A percentile compares a stretch with the other conserved stretches of the same genome.
phyloP scores from a whole-genome alignment of 2,329 filamentous ascomycete species.

The Thielaviopsis musarum region DNA sequence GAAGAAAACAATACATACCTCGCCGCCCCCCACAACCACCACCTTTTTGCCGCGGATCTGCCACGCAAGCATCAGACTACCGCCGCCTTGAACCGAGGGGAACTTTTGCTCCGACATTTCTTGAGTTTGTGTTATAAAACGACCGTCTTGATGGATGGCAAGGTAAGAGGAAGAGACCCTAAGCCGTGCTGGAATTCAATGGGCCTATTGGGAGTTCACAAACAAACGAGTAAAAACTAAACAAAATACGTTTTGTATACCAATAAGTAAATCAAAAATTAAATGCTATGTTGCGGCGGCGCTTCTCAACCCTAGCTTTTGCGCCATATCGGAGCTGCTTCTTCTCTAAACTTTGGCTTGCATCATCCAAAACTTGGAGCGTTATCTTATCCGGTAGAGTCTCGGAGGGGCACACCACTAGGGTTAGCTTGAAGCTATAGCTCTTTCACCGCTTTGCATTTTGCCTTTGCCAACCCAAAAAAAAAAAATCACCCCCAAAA shows the following conservation, averaged over 20 bases:
- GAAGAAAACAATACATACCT: conserved; percentile 36
- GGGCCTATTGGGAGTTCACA: not conserved
- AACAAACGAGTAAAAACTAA: not conserved
- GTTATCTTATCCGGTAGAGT: conserved; percentile 6
- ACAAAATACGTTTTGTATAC: not conserved
- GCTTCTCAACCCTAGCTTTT: not conserved
- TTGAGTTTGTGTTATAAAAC: not conserved
- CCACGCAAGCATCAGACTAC: conserved; percentile 90
- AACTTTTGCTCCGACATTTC: conserved; percentile 28
- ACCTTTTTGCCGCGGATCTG: conserved; percentile 80
- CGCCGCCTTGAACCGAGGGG: conserved; percentile 72
- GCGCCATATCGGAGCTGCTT: not conserved
- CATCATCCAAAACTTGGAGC: not conserved
- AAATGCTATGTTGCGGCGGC: not conserved
- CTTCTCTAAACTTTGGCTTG: not conserved
- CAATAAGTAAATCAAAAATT: not conserved
- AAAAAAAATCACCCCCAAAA: too few relatives aligned
- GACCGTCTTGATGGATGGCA: too few relatives aligned
- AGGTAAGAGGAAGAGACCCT: not conserved
- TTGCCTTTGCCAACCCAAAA: not conserved
- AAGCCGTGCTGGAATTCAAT: not conserved
- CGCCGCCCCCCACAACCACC: conserved; percentile 86
- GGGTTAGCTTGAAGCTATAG: not conserved
- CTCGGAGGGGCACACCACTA: not conserved
- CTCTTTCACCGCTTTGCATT: not conserved